phyloP scores from a whole-genome alignment of 768 basidiomycete genomes.

The Collybia sp. region DNA sequence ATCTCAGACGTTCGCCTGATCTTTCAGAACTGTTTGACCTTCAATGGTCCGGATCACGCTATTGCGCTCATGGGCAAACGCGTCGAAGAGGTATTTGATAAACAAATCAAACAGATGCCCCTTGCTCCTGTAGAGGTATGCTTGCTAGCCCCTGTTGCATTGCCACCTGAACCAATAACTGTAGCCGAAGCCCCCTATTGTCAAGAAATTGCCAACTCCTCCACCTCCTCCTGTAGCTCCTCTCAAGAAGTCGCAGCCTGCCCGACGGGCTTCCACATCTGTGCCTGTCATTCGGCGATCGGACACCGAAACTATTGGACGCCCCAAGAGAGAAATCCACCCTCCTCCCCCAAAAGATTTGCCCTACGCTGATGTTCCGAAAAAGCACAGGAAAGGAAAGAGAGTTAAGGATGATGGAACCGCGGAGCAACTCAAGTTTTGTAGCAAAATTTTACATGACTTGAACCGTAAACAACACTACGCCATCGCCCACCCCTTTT shows the following conservation, averaged over 20 bases:
- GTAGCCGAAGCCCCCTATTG: constrained; percentile 34
- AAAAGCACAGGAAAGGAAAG: constrained; percentile 63
- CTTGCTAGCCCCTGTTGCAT: constrained; percentile 5
- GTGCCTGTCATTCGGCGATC: constrained; percentile 82
- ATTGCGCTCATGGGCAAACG: constrained; percentile 78
- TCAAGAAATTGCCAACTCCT: constrained; percentile 42
- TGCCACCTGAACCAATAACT: constrained; percentile 1
- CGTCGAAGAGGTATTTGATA: constrained; percentile 83
- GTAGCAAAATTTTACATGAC: constrained; percentile 68
- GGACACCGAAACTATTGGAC: constrained; percentile 53
- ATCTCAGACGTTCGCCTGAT: constrained; percentile 81
- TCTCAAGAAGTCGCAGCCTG: constrained; percentile 40
- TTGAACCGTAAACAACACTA: constrained; percentile 78
- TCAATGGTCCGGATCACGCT: constrained; percentile 90
- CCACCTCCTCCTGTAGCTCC: constrained; percentile 33
- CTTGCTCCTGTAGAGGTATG: constrained; percentile 63
- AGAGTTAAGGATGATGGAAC: constrained; percentile 60
- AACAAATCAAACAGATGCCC: constrained; percentile 82
- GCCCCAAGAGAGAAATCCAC: constrained; percentile 98
- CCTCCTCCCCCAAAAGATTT: constrained; percentile 92
- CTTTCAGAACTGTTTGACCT: constrained; percentile 82
- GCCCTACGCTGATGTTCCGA: constrained; percentile 73
- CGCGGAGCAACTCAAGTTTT: constrained; percentile 82
- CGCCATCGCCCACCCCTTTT: constrained; percentile 74
- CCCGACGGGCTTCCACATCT: constrained; percentile 74